These are phyloP conservation scores for Ilex aquifolium DNA, from an alignment of 257 asterid species.

Conservation along the genomic window DNA sequence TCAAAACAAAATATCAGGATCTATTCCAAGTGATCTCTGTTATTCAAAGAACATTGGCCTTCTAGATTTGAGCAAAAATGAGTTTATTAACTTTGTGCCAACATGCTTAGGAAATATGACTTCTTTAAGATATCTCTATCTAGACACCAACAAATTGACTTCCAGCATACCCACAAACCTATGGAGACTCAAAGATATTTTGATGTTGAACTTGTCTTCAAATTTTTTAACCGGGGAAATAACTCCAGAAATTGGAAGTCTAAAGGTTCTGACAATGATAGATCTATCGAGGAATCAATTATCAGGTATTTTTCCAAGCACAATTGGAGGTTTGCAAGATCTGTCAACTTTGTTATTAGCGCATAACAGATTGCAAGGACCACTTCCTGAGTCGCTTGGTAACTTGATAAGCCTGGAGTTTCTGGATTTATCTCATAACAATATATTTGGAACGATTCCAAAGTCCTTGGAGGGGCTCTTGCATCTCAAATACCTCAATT, in stretches of 20 bases:
- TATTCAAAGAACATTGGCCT: conserved; percentile 7
- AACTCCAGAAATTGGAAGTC: conserved; percentile 16
- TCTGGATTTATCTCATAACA: conserved; percentile 22
- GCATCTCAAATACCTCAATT: conserved; percentile 9
- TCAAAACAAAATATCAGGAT: conserved; percentile 16
- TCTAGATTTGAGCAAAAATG: conserved; percentile 5
- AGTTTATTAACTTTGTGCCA: conserved; percentile 20
- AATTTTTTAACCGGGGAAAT: conserved; percentile 21
- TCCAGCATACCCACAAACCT: conserved; percentile 19
- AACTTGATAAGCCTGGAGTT: conserved; percentile 5
- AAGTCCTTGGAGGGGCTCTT: conserved; percentile 12
- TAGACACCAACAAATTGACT: conserved; percentile 17
- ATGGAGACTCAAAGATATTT: conserved; percentile 22
- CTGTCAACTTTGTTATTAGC: conserved; percentile 13
- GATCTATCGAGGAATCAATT: conserved; percentile 29
- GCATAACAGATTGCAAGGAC: conserved; percentile 21
- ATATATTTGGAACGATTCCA: conserved; percentile 24
- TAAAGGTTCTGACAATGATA: conserved; percentile 6
- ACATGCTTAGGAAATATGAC: conserved; percentile 21
- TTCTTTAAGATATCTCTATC: background rate
- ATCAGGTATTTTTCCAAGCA: conserved; percentile 20
- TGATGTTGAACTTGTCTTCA: conserved; percentile 16
- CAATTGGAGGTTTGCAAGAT: conserved; percentile 9
- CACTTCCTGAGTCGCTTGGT: conserved; percentile 20
- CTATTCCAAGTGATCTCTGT: conserved; percentile 14